Base-by-base conservation (phyloP, 2,329 filamentous ascomycete genomes). In the Hypoxylon sp. region DNA sequence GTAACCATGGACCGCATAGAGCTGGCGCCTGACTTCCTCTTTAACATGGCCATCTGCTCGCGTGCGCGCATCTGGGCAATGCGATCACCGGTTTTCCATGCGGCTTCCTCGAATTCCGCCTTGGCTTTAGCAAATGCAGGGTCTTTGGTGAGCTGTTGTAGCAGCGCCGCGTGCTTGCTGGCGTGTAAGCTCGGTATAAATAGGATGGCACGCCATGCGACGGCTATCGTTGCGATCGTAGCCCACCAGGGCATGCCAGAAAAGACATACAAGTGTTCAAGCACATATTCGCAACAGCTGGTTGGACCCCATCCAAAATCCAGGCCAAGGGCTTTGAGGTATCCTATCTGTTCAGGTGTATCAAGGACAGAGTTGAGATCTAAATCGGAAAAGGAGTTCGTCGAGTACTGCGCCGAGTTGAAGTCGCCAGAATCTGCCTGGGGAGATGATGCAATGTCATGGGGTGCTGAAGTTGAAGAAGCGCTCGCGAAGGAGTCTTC, bases 291-390 rank as follows among this genome's bases (percentile, higher is more conserved):
- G 78, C 96, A 88, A 14, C 87, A 70, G 3, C 89, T 81, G 0
- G 93, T 92, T 4, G 92, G 87, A 14, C 95, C 95, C 82, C 83
- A 94, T 75, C 95, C 93, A 74, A 91, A 98, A 73, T 98, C 92
- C 20, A 99, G 82, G 2, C 96, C 96, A 9, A 98, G 83, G 5
- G 88, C 85, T 71, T 92, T 87, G 62, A 99, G 82, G 74, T 94
- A 97, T 67, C 96, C 96, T 62, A 97, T 87, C 52, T 88, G 83
- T 74, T 95, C 91, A 33, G 91, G 88, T 67, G 93, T 86, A 66
- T 85, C 80, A 64, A 88, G 83, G 57, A 87, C 78, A 56, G 83
- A 80, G 61, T 78, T 74, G 50, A 78, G 76, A 51, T 79, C 75
- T 26, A 80, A 50, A 33, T 75, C 70, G 46, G 69, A 49, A 7